A percentile compares a stretch with the other conserved stretches of the same genome.
These are phyloP conservation scores for Hysterium pulicare DNA, from an alignment of 2,329 filamentous ascomycete species.

Conservation along the genomic window DNA sequence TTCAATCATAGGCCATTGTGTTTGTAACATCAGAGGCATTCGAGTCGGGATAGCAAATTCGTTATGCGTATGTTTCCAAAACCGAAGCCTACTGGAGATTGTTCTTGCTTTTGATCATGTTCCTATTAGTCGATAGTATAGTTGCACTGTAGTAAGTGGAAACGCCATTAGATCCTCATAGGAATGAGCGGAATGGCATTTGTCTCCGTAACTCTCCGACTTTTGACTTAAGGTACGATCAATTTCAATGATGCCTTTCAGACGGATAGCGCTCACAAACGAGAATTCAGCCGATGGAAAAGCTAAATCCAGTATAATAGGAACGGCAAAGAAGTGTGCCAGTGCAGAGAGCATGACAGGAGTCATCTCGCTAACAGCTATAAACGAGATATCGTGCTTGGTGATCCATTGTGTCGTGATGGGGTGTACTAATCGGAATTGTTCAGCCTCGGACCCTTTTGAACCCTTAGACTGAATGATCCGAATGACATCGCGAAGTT, in stretches of 20 bases:
- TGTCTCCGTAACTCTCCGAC: background rate
- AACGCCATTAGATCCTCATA: background rate
- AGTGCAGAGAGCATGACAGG: background rate
- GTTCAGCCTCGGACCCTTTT: background rate
- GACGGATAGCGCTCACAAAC: background rate
- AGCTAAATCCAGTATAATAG: background rate
- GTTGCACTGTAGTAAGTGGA: background rate
- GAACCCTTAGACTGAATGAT: background rate
- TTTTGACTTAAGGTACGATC: background rate
- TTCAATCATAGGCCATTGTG: no score
- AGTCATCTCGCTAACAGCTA: background rate
- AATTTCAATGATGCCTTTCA: background rate
- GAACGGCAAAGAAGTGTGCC: background rate
- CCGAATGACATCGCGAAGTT: background rate
- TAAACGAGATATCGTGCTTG: background rate
- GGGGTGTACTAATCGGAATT: background rate
- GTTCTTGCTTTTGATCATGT: constrained; percentile 2
- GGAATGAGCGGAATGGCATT: background rate
- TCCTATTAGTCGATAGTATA: background rate
- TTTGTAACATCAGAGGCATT: no score
- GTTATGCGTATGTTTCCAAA: no score
- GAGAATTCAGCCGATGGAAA: background rate
- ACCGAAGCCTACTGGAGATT: no score
- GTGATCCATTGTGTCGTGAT: background rate
- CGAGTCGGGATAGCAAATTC: no score